Percentiles rank a stretch among this genome's conserved stretches.
Evolutionary conservation across 169 alveolate genomes (phyloP).

Genomic region (Plasmodium cynomolgi): DNA sequence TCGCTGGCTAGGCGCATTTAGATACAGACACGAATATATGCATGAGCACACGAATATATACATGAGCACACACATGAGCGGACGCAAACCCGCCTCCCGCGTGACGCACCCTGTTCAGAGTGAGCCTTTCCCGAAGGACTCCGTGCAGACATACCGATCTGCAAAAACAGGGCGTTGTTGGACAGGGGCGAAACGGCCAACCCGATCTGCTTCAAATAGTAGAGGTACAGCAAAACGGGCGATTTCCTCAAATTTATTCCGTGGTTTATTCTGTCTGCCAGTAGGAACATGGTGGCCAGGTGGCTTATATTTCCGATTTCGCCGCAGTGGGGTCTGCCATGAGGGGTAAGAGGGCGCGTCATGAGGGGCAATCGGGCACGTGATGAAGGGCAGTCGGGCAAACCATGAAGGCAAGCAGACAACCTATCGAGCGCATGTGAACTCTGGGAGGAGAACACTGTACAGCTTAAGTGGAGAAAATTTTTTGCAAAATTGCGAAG

Average conservation of each 20-base stretch:
- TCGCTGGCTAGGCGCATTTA: neutral
- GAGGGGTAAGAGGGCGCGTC: neutral
- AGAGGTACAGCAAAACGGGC: conserved; percentile 91
- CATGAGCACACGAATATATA: neutral
- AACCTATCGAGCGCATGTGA: neutral
- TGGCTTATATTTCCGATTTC: conserved; percentile 93
- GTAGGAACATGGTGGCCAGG: conserved; percentile 89
- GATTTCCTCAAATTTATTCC: conserved; percentile 88
- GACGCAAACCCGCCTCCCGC: neutral
- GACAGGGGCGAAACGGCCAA: conserved; percentile 94
- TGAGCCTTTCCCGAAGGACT: neutral
- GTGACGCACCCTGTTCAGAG: neutral
- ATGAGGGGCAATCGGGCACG: too few relatives aligned
- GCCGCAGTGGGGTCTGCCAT: conserved; percentile 94
- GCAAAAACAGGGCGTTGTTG: conserved; percentile 90
- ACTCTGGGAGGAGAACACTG: neutral
- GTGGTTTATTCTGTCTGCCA: conserved; percentile 92
- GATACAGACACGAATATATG: neutral
- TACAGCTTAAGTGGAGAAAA: neutral
- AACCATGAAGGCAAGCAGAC: neutral
- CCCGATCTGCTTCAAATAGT: conserved; percentile 92
- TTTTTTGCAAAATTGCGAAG: neutral
- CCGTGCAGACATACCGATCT: conserved; percentile 12
- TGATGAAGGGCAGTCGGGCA: too few relatives aligned
- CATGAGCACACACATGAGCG: neutral